Evolutionary conservation across 495 filamentous ascomycete species (phyloP), one percentile per base, ranked within the genome.

Genomic region (Podospora pseudoanserina): DNA sequence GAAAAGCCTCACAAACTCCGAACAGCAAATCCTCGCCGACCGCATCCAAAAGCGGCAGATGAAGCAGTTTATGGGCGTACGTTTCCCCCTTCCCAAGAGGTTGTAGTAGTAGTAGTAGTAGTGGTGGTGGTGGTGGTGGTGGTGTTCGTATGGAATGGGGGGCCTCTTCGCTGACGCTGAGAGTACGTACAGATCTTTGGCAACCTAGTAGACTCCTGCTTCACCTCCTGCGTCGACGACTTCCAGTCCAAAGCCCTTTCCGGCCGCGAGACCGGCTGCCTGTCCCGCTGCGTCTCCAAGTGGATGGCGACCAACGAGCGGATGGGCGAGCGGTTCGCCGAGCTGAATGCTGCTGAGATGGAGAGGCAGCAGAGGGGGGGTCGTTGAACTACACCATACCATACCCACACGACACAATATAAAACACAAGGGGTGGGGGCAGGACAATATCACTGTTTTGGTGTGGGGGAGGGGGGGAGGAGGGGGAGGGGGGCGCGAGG

Each of bases 41-140:
- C 91, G 94, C 80, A 92, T 98, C 86, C 92, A 98, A 83, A 90
- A 90, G 81, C 94, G 93, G 81, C 95, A 99, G 83, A 89, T 98
- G 86, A 97, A 97, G 83, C 94, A 97, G 70, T 97, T 99, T 78
- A 96, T 97, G 91, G 91, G 86, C 71, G 95, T 98, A 87, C 78
- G 84, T 85, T 20, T 61, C 65, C 63, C 61, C 60, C 65, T 63
- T 18, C 56, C 57, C 16, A 18, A 23, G 20, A 23, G 20, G 20
- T 1, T 23, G 20, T 23, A 23, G 20, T 23, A 23, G 20, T 23
- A 23, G 20, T 23, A 23, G 20, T 23, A 23, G 20, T 20, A 20
- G 20, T 20, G 20, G 20, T 20, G 20, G 20, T 23, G 20, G 20
- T 23, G 20, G 20, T 23, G 20, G 20, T 23, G 20, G 20, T 1